Base-by-base conservation (phyloP, 805 yeast genomes). In the Debaryomyces prosopidis region DNA sequence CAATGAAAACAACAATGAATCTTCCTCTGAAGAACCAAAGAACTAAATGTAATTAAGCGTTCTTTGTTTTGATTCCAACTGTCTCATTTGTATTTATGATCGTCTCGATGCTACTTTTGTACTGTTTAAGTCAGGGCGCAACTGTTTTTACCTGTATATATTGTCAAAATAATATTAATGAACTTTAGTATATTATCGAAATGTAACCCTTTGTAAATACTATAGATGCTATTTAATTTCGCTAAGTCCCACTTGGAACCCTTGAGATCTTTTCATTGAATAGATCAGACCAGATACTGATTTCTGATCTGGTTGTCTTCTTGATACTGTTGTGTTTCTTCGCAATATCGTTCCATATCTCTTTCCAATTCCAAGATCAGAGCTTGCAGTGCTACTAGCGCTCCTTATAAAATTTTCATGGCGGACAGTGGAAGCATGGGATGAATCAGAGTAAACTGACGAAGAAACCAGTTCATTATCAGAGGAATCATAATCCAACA, bases 401-500 rank as follows among this genome's bases (percentile, higher is more conserved):
- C 16, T 14, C 16, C 33, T 12, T 30, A 35, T 35, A n/a, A 19
- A 35, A n/a, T 19, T 35, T 35, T 19, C 26, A 12, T 12, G 16
- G 23, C 15, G 19, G 16, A 23, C 15, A 9, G 14, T 15, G 6
- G 20, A 20, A 5, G 33, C 16, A 3, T 20, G 14, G 4, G 33
- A 14, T 2, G 23, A 14, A 31, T 23, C 35, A 7, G 42, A 26
- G n/a, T 26, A 18, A 9, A 20, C 39, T 2, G 43, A 19, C 1
- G 46, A 39, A 16, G 38, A 38, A 33, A 34, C 32, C 36, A 36
- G 39, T 14, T 50, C 48, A 16, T 33, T 39, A 34, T 49, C 54
- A 2, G 55, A 52, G 7, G 75, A 69, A n/a, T 61, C 63, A 50
- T 72, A 70, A 43, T 71, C 76, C 44, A 72, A 58, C 77, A 72